These are phyloP conservation scores for Panicum virgatum DNA, from an alignment of 202 grass and related monocot genomes.

Conservation along the genomic window DNA sequence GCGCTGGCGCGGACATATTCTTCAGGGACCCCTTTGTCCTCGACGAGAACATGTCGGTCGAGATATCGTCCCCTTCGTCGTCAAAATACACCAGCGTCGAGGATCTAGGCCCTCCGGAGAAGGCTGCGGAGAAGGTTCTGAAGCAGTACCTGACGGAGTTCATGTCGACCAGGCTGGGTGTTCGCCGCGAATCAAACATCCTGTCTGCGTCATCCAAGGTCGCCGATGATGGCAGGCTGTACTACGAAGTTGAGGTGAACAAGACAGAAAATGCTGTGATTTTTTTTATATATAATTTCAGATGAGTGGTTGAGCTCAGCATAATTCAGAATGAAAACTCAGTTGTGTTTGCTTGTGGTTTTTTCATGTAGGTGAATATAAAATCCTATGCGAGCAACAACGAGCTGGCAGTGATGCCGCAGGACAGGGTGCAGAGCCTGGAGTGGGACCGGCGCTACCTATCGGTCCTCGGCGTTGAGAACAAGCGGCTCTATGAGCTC, in stretches of 20 bases:
- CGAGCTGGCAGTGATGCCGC: slow-evolving; percentile 91
- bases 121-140: slow-evolving; percentile 65
- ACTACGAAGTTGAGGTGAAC: slow-evolving; percentile 87
- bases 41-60: slow-evolving; percentile 81
- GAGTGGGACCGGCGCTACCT: slow-evolving; percentile 91
- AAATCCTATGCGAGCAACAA: slow-evolving; percentile 95
- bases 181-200: slow-evolving; percentile 70
- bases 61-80: slow-evolving; percentile 85
- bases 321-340: not conserved
- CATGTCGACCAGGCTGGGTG: slow-evolving; percentile 79
- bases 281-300: slow-evolving; percentile 11
- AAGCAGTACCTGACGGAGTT: slow-evolving; percentile 85
- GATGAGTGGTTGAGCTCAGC: not conserved
- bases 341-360: not conserved
- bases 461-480: slow-evolving; percentile 88
- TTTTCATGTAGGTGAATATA: slow-evolving; percentile 74
- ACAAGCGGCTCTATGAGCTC: slow-evolving; percentile 81
- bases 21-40: slow-evolving; percentile 69
- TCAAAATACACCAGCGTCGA: slow-evolving; percentile 55
- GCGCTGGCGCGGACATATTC: slow-evolving; percentile 77
- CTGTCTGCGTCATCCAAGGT: slow-evolving; percentile 57
- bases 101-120: slow-evolving; percentile 70
- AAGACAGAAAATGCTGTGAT: not conserved
- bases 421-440: slow-evolving; percentile 74
- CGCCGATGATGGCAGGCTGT: slow-evolving; percentile 67